These are phyloP conservation scores for Phaseolus coccineus DNA, from an alignment of 331 rosid species.

Conservation along the genomic window DNA sequence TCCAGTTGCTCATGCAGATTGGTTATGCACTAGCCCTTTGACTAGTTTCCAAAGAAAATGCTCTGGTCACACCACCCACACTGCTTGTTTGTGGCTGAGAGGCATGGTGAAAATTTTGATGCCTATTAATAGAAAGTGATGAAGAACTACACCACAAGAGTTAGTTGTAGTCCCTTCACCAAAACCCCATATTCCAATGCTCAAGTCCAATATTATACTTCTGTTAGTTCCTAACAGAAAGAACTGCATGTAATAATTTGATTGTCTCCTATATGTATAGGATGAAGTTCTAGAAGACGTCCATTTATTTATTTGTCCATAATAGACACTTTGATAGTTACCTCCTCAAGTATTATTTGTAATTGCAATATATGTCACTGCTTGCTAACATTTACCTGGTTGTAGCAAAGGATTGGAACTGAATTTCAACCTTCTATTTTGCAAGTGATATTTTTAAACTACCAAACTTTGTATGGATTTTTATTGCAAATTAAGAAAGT, in stretches of 20 bases:
- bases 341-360: neutral
- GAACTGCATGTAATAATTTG: constrained; percentile 2
- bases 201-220: neutral
- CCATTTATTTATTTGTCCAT: neutral
- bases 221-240: neutral
- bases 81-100: neutral
- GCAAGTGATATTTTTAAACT: neutral
- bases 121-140: neutral
- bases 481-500: constrained; percentile 5
- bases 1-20: neutral
- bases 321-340: neutral
- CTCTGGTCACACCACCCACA: neutral
- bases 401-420: neutral
- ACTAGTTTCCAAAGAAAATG: neutral
- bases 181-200: neutral
- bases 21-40: neutral
- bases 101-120: neutral
- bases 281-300: neutral
- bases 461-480: neutral
- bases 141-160: neutral
- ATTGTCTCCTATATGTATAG: constrained; percentile 1
- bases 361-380: neutral
- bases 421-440: neutral
- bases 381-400: constrained; percentile 4
- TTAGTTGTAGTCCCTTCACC: neutral